Percentiles rank a stretch among this genome's conserved stretches.
These are phyloP conservation scores for Sphaceloma murrayae DNA, from an alignment of 2,329 filamentous ascomycete species.

Conservation along the genomic window DNA sequence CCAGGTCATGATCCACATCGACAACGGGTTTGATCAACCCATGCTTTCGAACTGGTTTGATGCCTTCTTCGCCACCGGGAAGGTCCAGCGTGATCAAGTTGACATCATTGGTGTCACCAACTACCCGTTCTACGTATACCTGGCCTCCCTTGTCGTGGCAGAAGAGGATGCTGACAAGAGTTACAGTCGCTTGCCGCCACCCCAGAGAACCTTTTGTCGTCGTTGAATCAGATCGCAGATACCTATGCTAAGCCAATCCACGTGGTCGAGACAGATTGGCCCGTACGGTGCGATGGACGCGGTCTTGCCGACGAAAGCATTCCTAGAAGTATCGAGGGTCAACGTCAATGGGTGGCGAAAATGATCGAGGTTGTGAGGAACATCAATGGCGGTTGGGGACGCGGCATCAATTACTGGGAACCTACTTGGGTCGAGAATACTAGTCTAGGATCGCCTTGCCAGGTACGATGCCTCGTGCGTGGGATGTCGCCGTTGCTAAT, in stretches of 20 bases:
- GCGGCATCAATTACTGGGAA: slow-evolving; percentile 29
- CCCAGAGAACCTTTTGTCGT: slow-evolving; percentile 23
- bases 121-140: slow-evolving; percentile 28
- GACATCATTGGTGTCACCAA: slow-evolving; percentile 25
- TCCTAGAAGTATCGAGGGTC: slow-evolving; percentile 23
- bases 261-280: slow-evolving; percentile 29
- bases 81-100: slow-evolving; percentile 25
- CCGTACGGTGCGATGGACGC: slow-evolving; percentile 22
- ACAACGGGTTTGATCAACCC: slow-evolving; percentile 29
- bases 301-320: slow-evolving; percentile 24
- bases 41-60: slow-evolving; percentile 28
- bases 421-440: slow-evolving; percentile 28
- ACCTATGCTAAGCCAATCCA: slow-evolving; percentile 27
- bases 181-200: slow-evolving; percentile 21
- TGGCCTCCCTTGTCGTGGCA: background rate
- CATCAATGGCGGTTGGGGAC: slow-evolving; percentile 21
- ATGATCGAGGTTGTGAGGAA: slow-evolving; percentile 21
- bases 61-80: slow-evolving; percentile 26
- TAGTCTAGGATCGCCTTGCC: slow-evolving; percentile 24
- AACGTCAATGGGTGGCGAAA: slow-evolving; percentile 24
- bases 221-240: slow-evolving; percentile 24
- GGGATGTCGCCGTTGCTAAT: too few relatives aligned
- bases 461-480: too few relatives aligned
- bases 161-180: background rate
- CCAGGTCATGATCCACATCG: slow-evolving; percentile 30